These are phyloP conservation scores for Tulasnella sp. DNA, from an alignment of 768 basidiomycete species.

Conservation along the genomic window DNA sequence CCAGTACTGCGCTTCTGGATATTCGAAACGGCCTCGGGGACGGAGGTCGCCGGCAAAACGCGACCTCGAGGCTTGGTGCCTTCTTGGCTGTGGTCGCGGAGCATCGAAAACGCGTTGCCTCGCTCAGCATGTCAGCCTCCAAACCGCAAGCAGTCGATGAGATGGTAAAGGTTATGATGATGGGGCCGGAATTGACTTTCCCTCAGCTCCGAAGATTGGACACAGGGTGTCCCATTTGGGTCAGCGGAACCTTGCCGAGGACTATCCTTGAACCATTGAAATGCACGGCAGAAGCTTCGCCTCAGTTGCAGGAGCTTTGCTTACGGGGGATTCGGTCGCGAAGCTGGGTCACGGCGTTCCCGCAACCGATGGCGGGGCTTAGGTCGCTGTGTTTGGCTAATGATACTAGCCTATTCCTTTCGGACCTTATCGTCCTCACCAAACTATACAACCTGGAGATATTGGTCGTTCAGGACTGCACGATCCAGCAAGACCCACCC, in stretches of 20 bases:
- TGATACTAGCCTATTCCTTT: not conserved
- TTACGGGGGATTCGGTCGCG: not conserved
- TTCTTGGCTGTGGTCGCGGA: not conserved
- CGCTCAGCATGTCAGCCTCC: not conserved
- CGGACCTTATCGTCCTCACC: not conserved
- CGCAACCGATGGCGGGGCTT: not conserved
- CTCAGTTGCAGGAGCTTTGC: not conserved
- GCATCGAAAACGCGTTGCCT: not conserved
- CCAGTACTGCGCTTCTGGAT: not conserved
- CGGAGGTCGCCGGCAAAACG: not conserved
- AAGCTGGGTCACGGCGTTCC: not conserved
- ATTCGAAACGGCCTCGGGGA: not conserved
- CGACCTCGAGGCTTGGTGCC: not conserved
- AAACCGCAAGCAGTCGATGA: not conserved
- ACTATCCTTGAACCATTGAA: not conserved
- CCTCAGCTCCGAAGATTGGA: not conserved
- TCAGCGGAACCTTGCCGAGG: not conserved
- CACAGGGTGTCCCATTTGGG: not conserved
- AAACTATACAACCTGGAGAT: not conserved
- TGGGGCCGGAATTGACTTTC: not conserved
- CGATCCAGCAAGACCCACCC: not conserved
- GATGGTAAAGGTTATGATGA: not conserved
- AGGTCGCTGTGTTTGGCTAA: not conserved
- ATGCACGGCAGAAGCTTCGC: not conserved
- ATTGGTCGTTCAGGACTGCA: not conserved